Conservation (phyloP, 495 filamentous ascomycete genomes). For the Cercophora newfieldiana region DNA sequence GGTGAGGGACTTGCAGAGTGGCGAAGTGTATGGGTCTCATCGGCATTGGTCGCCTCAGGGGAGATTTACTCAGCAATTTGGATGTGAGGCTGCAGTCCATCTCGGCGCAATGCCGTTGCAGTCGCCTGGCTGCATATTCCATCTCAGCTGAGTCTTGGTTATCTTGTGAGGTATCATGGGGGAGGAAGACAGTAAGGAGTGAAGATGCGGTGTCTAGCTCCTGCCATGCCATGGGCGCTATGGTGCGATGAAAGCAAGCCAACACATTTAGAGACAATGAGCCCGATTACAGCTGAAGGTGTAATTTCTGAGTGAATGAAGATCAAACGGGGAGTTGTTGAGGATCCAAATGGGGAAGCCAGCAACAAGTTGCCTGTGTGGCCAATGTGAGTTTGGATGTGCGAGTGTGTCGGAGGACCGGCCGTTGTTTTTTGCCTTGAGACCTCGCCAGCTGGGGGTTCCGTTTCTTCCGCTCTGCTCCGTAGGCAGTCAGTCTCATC, state of each 20-base stretch:
- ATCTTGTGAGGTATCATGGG: background rate
- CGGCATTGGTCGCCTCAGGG: background rate
- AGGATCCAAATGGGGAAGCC: background rate
- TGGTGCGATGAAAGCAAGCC: too few species aligned
- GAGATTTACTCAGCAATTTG: background rate
- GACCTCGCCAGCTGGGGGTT: background rate
- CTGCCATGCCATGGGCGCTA: too few species aligned
- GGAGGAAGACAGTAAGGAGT: background rate
- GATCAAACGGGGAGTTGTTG: too few species aligned
- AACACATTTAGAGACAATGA: too few species aligned
- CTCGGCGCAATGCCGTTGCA: background rate
- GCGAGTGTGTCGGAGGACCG: background rate
- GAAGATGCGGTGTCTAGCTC: too few species aligned
- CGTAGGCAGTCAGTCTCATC: background rate
- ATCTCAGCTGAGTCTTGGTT: background rate
- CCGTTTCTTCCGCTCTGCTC: constrained; percentile 1
- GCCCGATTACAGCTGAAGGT: too few species aligned
- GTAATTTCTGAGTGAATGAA: background rate
- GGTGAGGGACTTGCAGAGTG: background rate
- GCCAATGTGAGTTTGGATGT: background rate
- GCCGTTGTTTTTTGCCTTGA: background rate
- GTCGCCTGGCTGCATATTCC: background rate
- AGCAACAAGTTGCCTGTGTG: background rate
- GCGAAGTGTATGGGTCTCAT: background rate
- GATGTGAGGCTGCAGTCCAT: background rate